Conservation (phyloP, 2,329 filamentous ascomycete species). For the Talaromyces amestolkiae region DNA sequence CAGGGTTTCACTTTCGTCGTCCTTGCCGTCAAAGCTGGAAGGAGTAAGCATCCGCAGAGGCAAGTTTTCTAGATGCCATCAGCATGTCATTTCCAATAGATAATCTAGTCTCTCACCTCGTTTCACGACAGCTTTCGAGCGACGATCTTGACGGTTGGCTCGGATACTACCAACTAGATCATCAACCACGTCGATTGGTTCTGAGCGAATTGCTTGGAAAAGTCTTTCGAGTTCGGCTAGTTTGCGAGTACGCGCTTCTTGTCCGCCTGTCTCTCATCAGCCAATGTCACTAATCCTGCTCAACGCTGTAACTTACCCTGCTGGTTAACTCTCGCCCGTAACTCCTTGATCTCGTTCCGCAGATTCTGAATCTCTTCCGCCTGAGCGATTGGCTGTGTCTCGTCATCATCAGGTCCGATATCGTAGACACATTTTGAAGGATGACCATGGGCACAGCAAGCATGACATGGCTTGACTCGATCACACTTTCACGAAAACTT, state of each 20-base stretch:
- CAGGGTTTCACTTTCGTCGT: neutral
- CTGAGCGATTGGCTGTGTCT: conserved; percentile 35
- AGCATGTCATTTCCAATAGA: neutral
- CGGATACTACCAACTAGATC: conserved; percentile 33
- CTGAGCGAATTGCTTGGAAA: conserved; percentile 36
- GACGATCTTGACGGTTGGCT: conserved; percentile 21
- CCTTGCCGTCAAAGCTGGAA: neutral
- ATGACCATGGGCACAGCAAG: conserved; percentile 41
- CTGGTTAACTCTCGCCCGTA: conserved; percentile 29
- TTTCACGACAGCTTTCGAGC: neutral
- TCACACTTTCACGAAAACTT: conserved; percentile 30
- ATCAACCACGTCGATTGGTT: conserved; percentile 32
- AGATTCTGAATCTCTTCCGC: conserved; percentile 38
- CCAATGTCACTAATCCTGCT: neutral
- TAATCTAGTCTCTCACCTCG: neutral
- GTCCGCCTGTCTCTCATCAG: conserved; percentile 21
- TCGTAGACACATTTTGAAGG: conserved; percentile 41
- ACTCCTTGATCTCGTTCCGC: conserved; percentile 34
- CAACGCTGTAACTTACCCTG: conserved; percentile 24
- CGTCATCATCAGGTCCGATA: conserved; percentile 30
- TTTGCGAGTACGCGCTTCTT: conserved; percentile 26
- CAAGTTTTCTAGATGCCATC: neutral
- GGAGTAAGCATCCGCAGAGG: conserved; percentile 14
- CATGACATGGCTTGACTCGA: conserved; percentile 40
- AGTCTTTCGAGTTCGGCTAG: conserved; percentile 33